Base-by-base conservation (phyloP, 2,329 filamentous ascomycete species). In the Penicillium paneum region DNA sequence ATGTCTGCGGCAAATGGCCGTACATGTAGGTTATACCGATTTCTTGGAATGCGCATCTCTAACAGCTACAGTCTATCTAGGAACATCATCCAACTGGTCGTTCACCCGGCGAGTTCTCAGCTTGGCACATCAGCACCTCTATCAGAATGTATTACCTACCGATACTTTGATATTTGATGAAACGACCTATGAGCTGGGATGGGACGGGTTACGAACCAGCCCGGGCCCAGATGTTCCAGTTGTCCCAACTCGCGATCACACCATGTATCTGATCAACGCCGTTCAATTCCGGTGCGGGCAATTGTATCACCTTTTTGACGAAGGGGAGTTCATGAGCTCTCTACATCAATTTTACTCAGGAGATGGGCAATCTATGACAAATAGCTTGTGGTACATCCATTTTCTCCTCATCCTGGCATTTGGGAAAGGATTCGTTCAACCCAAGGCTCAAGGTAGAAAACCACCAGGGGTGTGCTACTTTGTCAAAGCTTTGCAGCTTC, bases 271-370 rank as follows among this genome's bases (percentile, higher is more conserved):
- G 19, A 76, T 82, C 59, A 82, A 82, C 54, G 76, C 78, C 0
- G 80, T 83, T 49, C 81, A 82, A 47, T 83, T 83, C 26, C 79
- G 81, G 49, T 80, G 79, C 48, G 74, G 76, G 6, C 79, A 81
- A 24, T 60, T 82, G 2, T 80, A 82, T 43, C 80, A 81, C 39
- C 64, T 83, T 0, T 81, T 81, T 29, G 81, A 83, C 19, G 24
- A 82, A 45, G 70, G 76, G 5, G 71, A 69, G 0, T 83, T 83
- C 49, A 81, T 79, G 74, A 61, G 57, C 8, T 68, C 71, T 5
- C 65, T 79, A 10, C 67, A 71, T 39, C 58, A 64, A 3, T 79
- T 79, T 56, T 74, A 79, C 53, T 64, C 70, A 1, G 65, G 70
- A 17, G 63, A 64, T 6, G 67, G 64, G 24, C 65, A 61, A 15